Conservation (phyloP, 1,284 basidiomycete genomes). For the Moniliophthora roreri region DNA sequence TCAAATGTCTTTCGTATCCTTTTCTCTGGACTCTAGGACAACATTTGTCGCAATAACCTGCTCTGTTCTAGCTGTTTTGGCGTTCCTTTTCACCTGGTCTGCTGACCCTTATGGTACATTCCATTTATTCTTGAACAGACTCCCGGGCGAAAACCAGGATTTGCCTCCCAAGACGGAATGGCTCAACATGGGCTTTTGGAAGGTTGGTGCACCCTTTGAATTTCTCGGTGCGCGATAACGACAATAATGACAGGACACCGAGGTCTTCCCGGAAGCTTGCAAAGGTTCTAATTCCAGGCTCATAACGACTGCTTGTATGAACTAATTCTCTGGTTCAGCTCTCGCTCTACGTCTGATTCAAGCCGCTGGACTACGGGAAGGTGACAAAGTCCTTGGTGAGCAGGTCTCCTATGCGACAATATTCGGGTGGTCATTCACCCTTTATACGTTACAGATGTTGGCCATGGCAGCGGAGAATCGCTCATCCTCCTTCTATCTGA, state of each 20-base stretch:
- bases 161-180: slow-evolving; percentile 55
- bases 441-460: slow-evolving; percentile 49
- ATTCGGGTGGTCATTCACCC: slow-evolving; percentile 9
- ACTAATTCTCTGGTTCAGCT: slow-evolving; percentile 31
- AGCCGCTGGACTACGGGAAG: slow-evolving; percentile 39
- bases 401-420: slow-evolving; percentile 4
- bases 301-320: not conserved
- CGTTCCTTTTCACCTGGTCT: not conserved
- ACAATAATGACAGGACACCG: slow-evolving; percentile 37
- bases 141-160: slow-evolving; percentile 29
- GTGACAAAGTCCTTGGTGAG: slow-evolving; percentile 53
- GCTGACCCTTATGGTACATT: not conserved
- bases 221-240: not conserved
- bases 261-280: slow-evolving; percentile 58
- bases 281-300: slow-evolving; percentile 37
- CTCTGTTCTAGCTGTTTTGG: too few relatives aligned
- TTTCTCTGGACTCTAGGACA: too few relatives aligned
- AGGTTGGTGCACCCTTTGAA: slow-evolving; percentile 33
- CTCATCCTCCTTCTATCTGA: slow-evolving; percentile 49
- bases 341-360: slow-evolving; percentile 53
- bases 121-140: slow-evolving; percentile 35
- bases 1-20: too few relatives aligned
- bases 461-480: slow-evolving; percentile 73
- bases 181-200: slow-evolving; percentile 72
- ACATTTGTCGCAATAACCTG: too few relatives aligned